Evolutionary conservation across 345 rosid species (phyloP), one percentile per base, ranked within the genome.

Genomic region (Sonneratia alba): DNA sequence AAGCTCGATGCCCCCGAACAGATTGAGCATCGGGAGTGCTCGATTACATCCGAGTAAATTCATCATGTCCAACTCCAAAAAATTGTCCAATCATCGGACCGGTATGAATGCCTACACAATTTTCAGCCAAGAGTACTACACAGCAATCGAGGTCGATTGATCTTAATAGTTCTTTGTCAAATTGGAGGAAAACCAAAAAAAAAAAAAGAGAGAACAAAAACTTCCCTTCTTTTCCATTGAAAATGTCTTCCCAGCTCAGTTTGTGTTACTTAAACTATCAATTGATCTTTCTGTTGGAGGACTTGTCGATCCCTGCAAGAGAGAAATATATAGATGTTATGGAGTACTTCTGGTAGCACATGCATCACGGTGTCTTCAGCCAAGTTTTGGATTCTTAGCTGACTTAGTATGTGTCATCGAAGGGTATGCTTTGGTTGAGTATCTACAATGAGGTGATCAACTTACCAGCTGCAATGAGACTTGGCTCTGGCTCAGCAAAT

Each of bases 401-500:
- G 32, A 27, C 32, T 27, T 27, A 27, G 32, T 27, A 27, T 27
- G 32, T 27, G 32, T 27, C 32, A 27, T 27, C 32, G 32, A 27
- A 27, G 32, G 32, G 32, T 27, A 27, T 22, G n/a, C 64, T 27
- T 61, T 13, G 36, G 65, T 61, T 22, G 36, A 22, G 19, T 67
- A 21, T 34, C 12, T 37, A 22, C 14, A 7, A 9, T 19, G 15
- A 15, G 48, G 27, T 9, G 16, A 48, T 42, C 49, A 22, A 43
- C 55, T 43, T 27, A 68, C 70, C 70, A 68, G 21, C 36, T 67
- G 49, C 43, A 67, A 37, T 11, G 70, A 68, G 56, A 68, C 70
- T 68, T 68, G 53, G 70, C 70, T 68, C 34, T 43, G 70, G 70
- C 70, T 45, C 36, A 5, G 19, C 36, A 2, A 15, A 36, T 9